These are phyloP conservation scores for Blastocystis sp. DNA, from an alignment of 352 stramenopile species.

Conservation along the genomic window DNA sequence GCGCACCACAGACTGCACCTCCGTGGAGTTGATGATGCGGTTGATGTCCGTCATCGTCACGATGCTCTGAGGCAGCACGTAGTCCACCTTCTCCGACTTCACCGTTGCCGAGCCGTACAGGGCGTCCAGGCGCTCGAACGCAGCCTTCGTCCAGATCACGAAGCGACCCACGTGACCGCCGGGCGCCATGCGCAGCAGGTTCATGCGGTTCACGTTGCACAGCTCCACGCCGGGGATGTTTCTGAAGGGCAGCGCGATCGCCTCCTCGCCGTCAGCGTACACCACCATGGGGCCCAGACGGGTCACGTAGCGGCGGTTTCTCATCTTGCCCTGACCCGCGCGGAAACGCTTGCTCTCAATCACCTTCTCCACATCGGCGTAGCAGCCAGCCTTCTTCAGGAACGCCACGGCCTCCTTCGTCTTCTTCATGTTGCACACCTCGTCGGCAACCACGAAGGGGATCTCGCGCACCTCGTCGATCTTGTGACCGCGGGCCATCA, in stretches of 20 bases:
- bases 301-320: constrained; percentile 92
- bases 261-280: constrained; percentile 79
- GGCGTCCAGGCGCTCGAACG: constrained; percentile 91
- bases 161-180: constrained; percentile 97
- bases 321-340: constrained; percentile 94
- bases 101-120: constrained; percentile 79
- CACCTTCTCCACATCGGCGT: constrained; percentile 92
- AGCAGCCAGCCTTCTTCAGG: constrained; percentile 87
- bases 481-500: constrained; percentile 93
- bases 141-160: constrained; percentile 95
- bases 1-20: constrained; percentile 93
- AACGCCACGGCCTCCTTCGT: constrained; percentile 90
- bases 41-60: constrained; percentile 91
- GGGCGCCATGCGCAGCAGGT: constrained; percentile 94
- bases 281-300: constrained; percentile 92
- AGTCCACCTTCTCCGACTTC: constrained; percentile 81
- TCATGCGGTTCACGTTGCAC: constrained; percentile 91
- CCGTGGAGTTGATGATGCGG: constrained; percentile 79
- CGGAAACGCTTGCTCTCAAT: constrained; percentile 95
- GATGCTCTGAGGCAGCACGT: constrained; percentile 85
- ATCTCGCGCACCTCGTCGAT: constrained; percentile 94
- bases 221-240: constrained; percentile 96
- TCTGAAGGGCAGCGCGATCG: constrained; percentile 85
- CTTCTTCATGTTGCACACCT: constrained; percentile 80
- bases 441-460: constrained; percentile 86